Percentiles rank a stretch among this genome's conserved stretches.
phyloP scores from a whole-genome alignment of 805 yeast species.

The Cyberlindnera misumaiensis region DNA sequence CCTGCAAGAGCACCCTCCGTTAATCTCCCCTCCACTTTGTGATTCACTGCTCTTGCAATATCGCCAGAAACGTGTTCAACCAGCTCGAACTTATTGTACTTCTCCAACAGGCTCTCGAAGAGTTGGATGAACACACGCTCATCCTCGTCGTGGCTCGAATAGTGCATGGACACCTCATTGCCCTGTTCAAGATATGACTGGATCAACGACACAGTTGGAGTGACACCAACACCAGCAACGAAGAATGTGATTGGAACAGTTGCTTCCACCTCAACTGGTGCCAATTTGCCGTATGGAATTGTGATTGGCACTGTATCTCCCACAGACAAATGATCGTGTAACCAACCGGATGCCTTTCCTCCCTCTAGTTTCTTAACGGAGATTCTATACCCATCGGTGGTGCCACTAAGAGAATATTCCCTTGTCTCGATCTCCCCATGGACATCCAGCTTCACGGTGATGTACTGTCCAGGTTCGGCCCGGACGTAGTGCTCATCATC shows the following conservation, averaged over 20 bases:
- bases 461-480: conserved; percentile 34
- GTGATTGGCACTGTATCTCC: conserved; percentile 45
- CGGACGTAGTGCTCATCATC: conserved; percentile 31
- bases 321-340: conserved; percentile 40
- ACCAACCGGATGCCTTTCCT: conserved; percentile 45
- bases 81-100: conserved; percentile 10
- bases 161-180: conserved; percentile 8
- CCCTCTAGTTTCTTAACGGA: conserved; percentile 43
- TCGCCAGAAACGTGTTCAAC: conserved; percentile 10
- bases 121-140: conserved; percentile 13
- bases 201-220: conserved; percentile 52
- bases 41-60: no score
- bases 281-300: conserved; percentile 55
- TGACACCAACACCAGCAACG: conserved; percentile 63
- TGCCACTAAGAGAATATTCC: conserved; percentile 41
- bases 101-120: conserved; percentile 7
- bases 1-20: conserved; percentile 5
- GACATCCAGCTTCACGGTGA: conserved; percentile 30
- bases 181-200: conserved; percentile 25
- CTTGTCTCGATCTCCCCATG: conserved; percentile 40
- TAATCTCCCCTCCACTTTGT: not conserved
- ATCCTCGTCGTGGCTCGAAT: conserved; percentile 10
- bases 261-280: conserved; percentile 11
- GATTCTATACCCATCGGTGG: conserved; percentile 42
- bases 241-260: conserved; percentile 33